A percentile compares a stretch with the other conserved stretches of the same genome.
phyloP scores from a whole-genome alignment of 2,329 filamentous ascomycete genomes.

The Calonectria pseudoturangicola region DNA sequence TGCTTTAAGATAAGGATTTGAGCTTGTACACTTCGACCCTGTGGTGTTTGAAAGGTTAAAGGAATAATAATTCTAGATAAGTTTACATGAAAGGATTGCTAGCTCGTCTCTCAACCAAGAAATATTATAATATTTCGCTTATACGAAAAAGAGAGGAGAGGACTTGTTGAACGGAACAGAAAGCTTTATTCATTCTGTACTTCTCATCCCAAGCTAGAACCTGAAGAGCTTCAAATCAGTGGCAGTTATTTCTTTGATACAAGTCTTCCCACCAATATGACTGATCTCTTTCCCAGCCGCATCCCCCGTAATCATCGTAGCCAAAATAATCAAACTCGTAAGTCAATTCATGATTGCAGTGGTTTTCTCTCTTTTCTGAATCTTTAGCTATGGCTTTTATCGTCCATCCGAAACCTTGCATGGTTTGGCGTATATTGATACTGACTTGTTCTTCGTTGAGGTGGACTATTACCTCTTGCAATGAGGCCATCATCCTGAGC shows the following conservation, averaged over 20 bases:
- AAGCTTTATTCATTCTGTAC: neutral
- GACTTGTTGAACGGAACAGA: too few relatives aligned
- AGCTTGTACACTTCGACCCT: too few relatives aligned
- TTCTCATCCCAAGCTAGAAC: too few relatives aligned
- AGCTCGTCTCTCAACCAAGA: too few relatives aligned
- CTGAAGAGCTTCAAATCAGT: neutral
- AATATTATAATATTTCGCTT: too few relatives aligned
- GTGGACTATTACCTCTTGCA: neutral
- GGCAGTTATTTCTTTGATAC: neutral
- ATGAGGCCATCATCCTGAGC: neutral
- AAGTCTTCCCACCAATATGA: constrained; percentile 1
- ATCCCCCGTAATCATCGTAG: neutral
- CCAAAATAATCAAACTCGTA: neutral
- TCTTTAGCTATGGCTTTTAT: neutral
- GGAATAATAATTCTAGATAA: too few relatives aligned
- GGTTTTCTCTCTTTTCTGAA: neutral
- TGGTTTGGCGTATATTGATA: neutral
- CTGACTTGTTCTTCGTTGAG: neutral
- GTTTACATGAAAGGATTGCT: too few relatives aligned
- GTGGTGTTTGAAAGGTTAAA: too few relatives aligned
- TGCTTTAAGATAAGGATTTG: too few relatives aligned
- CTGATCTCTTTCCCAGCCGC: neutral
- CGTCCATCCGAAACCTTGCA: neutral
- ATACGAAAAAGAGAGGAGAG: too few relatives aligned
- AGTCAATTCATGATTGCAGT: neutral